Base-by-base conservation (phyloP, 805 yeast genomes). In the Wickerhamomyces sydowiorum region DNA sequence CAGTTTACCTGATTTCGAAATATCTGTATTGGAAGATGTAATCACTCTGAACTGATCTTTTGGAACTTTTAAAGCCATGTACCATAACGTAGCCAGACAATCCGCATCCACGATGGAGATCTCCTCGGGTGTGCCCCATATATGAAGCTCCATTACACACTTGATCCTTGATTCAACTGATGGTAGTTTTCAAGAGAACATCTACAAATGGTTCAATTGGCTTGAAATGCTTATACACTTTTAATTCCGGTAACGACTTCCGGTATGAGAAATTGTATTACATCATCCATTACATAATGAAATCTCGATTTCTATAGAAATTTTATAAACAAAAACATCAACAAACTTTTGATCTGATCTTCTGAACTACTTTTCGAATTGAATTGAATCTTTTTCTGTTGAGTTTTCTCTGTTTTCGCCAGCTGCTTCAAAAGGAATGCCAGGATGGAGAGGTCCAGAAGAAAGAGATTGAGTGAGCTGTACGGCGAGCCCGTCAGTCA, bases 1-100 rank as follows among this genome's bases (percentile, higher is more conserved):
- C 15, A 82, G 55, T 37, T 59, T 63, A 2, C 71, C 73, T 10
- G 66, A 65, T 10, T 65, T 67, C 1, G 86, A 74, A 9, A 75
- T 42, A 50, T 75, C 76, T 12, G 80, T 72, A 54, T 82, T 80
- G 41, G 77, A 75, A 2, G 86, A 78, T 2, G 80, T 70, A 8
- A 78, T 70, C 2, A 82, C 54, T 29, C 60, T 63, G 45, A 49
- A 44, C n/a, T 29, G 56, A 38, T 24, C 36, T 28, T 37, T 47
- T 0, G 50, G 50, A 23, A 43, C 62, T 50, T 39, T 57, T 38
- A 50, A 49, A 34, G 42, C 37, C n/a, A 73, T 53, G 31, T 72
- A 60, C 73, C 76, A 72, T 0, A 63, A 54, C 5, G 66, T 47
- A 0, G 82, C 82, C 13, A 75, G 43, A 9, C 75, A 70, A 39